These are phyloP conservation scores for Neonothopanus nambi DNA, from an alignment of 1,284 basidiomycete genomes.

Conservation along the genomic window DNA sequence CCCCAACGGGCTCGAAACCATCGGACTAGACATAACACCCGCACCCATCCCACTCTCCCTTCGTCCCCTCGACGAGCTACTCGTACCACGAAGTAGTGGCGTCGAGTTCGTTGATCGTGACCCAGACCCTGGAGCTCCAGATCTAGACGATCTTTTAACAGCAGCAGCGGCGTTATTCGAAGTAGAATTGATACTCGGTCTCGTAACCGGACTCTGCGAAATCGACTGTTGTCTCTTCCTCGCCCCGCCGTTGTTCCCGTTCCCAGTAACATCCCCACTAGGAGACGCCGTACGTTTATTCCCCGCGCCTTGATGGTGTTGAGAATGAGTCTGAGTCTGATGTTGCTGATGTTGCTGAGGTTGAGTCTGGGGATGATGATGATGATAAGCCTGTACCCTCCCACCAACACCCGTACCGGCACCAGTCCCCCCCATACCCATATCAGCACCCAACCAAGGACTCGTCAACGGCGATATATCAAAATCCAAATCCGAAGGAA, in stretches of 20 bases:
- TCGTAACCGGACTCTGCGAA: slow-evolving; percentile 44
- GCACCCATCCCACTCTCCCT: slow-evolving; percentile 3
- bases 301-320: slow-evolving; percentile 2
- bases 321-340: slow-evolving; percentile 9
- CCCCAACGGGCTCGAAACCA: slow-evolving; percentile 2
- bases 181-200: slow-evolving; percentile 34
- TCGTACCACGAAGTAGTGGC: slow-evolving; percentile 42
- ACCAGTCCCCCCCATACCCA: neutral
- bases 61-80: neutral
- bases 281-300: slow-evolving; percentile 42
- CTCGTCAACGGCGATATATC: slow-evolving; percentile 76
- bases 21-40: neutral
- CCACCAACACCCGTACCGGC: neutral
- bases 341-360: slow-evolving; percentile 32
- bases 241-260: slow-evolving; percentile 2
- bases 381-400: slow-evolving; percentile 12
- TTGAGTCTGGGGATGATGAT: slow-evolving; percentile 13
- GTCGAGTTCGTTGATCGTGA: slow-evolving; percentile 47
- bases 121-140: slow-evolving; percentile 53
- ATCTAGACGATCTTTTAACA: slow-evolving; percentile 17
- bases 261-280: slow-evolving; percentile 15
- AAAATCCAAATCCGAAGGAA: slow-evolving; percentile 52
- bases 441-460: slow-evolving; percentile 64
- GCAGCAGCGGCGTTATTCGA: slow-evolving; percentile 19
- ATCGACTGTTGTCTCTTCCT: slow-evolving; percentile 12